These are phyloP conservation scores for Aspergillus tubingensis DNA, from an alignment of 2,329 filamentous ascomycete genomes.

Conservation along the genomic window DNA sequence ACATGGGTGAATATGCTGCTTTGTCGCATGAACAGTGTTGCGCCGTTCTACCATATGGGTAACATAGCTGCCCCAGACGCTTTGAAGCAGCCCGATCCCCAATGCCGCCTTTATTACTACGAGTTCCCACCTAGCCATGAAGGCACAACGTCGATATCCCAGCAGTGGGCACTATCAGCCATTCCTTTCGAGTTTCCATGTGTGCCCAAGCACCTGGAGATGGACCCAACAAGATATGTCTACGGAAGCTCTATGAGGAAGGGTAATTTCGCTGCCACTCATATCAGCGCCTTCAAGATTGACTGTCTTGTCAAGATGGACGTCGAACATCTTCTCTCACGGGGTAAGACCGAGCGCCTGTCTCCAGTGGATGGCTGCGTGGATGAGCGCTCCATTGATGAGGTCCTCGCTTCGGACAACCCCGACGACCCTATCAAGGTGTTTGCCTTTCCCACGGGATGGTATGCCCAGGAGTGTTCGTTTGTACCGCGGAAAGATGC, in stretches of 20 bases:
- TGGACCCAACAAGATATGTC: slow-evolving; percentile 61
- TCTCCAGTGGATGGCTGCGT: slow-evolving; percentile 61
- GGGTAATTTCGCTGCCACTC: slow-evolving; percentile 12
- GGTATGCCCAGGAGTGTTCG: slow-evolving; percentile 67
- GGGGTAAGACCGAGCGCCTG: slow-evolving; percentile 52
- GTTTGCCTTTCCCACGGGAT: slow-evolving; percentile 62
- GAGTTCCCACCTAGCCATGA: slow-evolving; percentile 47
- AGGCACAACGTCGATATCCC: slow-evolving; percentile 47
- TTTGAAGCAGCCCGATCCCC: slow-evolving; percentile 53
- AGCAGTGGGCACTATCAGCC: slow-evolving; percentile 65
- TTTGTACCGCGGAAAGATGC: slow-evolving; percentile 57
- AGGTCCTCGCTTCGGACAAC: slow-evolving; percentile 53
- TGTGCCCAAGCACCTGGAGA: slow-evolving; percentile 56
- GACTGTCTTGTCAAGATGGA: slow-evolving; percentile 17
- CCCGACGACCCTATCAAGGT: slow-evolving; percentile 59
- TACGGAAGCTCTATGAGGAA: slow-evolving; percentile 65
- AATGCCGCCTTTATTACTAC: slow-evolving; percentile 69
- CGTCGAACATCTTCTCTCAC: slow-evolving; percentile 36
- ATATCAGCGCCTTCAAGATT: slow-evolving; percentile 9
- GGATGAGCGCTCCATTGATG: slow-evolving; percentile 56
- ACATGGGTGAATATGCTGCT: slow-evolving; percentile 63
- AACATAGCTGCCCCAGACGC: slow-evolving; percentile 60
- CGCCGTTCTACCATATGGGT: slow-evolving; percentile 65
- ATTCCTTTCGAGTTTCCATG: slow-evolving; percentile 71
- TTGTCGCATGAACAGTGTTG: slow-evolving; percentile 67